Base-by-base conservation (phyloP, 2,329 filamentous ascomycete species). In the Aspergillus thermomutatus region DNA sequence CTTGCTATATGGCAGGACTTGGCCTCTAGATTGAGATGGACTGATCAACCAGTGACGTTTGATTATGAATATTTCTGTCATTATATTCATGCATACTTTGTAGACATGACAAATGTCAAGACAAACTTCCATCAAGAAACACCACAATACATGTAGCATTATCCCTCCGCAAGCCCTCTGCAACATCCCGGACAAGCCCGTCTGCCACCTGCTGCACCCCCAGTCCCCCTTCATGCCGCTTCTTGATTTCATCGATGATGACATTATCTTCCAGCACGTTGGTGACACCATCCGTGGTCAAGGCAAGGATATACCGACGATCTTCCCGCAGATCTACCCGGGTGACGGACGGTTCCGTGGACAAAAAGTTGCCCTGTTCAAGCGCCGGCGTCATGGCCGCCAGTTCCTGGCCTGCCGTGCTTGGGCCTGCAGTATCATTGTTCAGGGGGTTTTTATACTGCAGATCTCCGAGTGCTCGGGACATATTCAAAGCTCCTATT, bases 401-500 rank as follows among this genome's bases (percentile, higher is more conserved):
- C 7, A 21, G 2, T 26, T 37, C 14, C 28, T 53, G 46, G 8
- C 26, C 11, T 10, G 21, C 9, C 11, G 41, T 45, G 41, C 41
- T 45, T 2, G 41, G 41, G n/a, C 41, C 41, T 6, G 9, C 19
- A 46, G 26, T 53, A n/a, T 46, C 31, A 11, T 54, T 54, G 34
- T 54, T 54, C 0, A 59, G 49, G 2, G 51, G 57, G 1, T 51
- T 51, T 26, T 56, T 57, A 40, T 59, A 59, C 11, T 54, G 47
- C 21, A 59, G 51, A 43, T 59, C 57, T 1, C 57, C 57, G 3
- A 59, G 28, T 2, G 57, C 57, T 2, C 54, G 57, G 3, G 57
- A 59, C 54, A 59, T 57, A 7, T 59, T 59, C n/a, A 59, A 48
- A 11, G 56, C 17, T 11, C 56, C 56, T 58, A 23, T 14, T 25